Evolutionary conservation across 1,284 basidiomycete species (phyloP), one percentile per base, ranked within the genome.

Genomic region (Puccinia novopanici): DNA sequence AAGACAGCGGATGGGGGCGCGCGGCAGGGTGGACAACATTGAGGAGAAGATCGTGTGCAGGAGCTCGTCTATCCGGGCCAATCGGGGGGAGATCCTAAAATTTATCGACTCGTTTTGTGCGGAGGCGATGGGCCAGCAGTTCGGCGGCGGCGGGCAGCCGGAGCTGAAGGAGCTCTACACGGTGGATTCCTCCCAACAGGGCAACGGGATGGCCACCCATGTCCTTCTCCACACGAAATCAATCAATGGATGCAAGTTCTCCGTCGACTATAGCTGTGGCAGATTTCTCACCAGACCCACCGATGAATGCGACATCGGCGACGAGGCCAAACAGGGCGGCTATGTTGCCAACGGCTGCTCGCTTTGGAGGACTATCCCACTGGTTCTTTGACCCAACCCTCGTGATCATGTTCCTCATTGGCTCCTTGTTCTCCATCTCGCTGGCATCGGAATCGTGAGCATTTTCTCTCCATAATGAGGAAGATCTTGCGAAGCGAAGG

Each of bases 301-400:
- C 12, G 76, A 78, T 61, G 76, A 78, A 59, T 78, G 76, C 54
- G 71, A 78, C 42, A 78, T 78, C 45, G 76, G 76, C 65, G 67
- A 78, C 27, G 76, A 78, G 57, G 63, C 63, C 45, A 78, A 78
- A 50, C 65, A 71, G 45, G 76, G 76, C 34, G 76, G 76, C 5
- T 57, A 52, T 40, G 76, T 78, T 34, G 65, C 54, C 52, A 67
- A 78, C 55, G 76, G 76, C 37, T 78, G 76, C 37, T 78, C 76
- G n/a, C 48, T 78, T 34, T 78, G 76, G 76, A 78, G 37, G 54
- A 68, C 76, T 22, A 55, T 57, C 24, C 76, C 76, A 8, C 30
- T 78, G 63, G 42, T 24, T 59, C 55, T 67, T 9, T 67, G 27
- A 48, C 42, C 24, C 63, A 4, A 50, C n/a, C 63, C 34, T 27